phyloP scores from a whole-genome alignment of 208 protist genomes.

The Jaenimonas drosophilae region DNA sequence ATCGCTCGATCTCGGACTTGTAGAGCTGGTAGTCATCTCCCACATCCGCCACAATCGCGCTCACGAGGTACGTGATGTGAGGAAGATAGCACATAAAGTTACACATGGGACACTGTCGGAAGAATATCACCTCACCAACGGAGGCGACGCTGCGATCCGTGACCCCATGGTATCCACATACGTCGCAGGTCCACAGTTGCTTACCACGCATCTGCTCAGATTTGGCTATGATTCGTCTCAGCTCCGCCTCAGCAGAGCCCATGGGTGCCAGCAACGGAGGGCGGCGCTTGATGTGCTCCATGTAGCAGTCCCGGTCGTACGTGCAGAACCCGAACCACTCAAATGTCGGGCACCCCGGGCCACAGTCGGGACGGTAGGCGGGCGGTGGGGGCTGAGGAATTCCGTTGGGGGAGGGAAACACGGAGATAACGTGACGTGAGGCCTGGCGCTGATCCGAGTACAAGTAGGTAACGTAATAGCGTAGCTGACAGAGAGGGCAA shows the following conservation, averaged over 20 bases:
- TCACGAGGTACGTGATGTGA: conserved; percentile 71
- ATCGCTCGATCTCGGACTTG: conserved; percentile 69
- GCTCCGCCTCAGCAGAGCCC: conserved; percentile 29
- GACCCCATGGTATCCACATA: conserved; percentile 64
- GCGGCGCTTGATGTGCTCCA: conserved; percentile 30
- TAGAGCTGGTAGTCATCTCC: conserved; percentile 84
- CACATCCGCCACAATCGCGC: conserved; percentile 30
- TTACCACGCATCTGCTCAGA: conserved; percentile 21
- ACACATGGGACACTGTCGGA: conserved; percentile 67
- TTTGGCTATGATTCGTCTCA: conserved; percentile 36
- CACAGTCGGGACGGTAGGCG: conserved; percentile 9
- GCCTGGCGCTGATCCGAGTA: conserved; percentile 67
- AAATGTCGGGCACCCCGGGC: conserved; percentile 56
- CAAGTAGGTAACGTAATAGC: conserved; percentile 41
- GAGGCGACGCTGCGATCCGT: conserved; percentile 31
- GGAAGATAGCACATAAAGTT: conserved; percentile 78
- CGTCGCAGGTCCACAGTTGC: conserved; percentile 56
- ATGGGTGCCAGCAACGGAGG: conserved; percentile 17
- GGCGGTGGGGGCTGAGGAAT: conserved; percentile 32
- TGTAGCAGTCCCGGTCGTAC: conserved; percentile 54
- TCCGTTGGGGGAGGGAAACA: conserved; percentile 43
- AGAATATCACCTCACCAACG: conserved; percentile 62
- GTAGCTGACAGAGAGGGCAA: conserved; percentile 70
- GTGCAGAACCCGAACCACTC: conserved; percentile 74
- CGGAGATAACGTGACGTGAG: conserved; percentile 67